Evolutionary conservation across 1,284 basidiomycete species (phyloP).

Genomic region (Hemileia vastatrix): DNA sequence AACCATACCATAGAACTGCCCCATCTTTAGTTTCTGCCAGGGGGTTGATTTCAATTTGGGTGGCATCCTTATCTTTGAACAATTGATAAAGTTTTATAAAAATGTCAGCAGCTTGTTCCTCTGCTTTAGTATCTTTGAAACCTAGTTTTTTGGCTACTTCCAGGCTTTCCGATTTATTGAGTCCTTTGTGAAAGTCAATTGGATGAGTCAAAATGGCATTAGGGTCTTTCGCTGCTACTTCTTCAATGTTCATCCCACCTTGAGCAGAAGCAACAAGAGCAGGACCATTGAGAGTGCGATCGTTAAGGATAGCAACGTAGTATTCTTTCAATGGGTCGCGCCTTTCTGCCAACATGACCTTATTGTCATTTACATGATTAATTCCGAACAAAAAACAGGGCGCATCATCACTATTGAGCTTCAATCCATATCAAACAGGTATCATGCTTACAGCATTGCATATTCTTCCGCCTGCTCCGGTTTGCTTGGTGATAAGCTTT

Average conservation of each 20-base stretch:
- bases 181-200: constrained; percentile 76
- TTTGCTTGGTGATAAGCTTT: constrained; percentile 98
- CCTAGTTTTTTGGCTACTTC: constrained; percentile 81
- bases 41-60: constrained; percentile 99
- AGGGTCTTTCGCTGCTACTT: constrained; percentile 96
- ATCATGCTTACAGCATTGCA: constrained; percentile 72
- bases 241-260: constrained; percentile 66
- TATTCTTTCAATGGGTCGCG: constrained; percentile 92
- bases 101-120: constrained; percentile 77
- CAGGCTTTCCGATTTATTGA: constrained; percentile 63
- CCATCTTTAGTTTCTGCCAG: constrained; percentile 92
- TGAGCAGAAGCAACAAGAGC: constrained; percentile 90
- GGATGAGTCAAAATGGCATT: constrained; percentile 91
- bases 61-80: constrained; percentile 98
- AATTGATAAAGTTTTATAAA: constrained; percentile 93
- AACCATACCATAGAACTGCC: constrained; percentile 72
- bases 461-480: constrained; percentile 77
- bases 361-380: constrained; percentile 21
- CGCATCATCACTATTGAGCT: no score
- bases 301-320: constrained; percentile 94
- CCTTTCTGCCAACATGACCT: constrained; percentile 97
- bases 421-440: no score
- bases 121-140: constrained; percentile 63
- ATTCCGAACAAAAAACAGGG: constrained; percentile 14
- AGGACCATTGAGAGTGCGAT: constrained; percentile 77